Base-by-base conservation (phyloP, 768 basidiomycete species). In the Lenzites betulinus region DNA sequence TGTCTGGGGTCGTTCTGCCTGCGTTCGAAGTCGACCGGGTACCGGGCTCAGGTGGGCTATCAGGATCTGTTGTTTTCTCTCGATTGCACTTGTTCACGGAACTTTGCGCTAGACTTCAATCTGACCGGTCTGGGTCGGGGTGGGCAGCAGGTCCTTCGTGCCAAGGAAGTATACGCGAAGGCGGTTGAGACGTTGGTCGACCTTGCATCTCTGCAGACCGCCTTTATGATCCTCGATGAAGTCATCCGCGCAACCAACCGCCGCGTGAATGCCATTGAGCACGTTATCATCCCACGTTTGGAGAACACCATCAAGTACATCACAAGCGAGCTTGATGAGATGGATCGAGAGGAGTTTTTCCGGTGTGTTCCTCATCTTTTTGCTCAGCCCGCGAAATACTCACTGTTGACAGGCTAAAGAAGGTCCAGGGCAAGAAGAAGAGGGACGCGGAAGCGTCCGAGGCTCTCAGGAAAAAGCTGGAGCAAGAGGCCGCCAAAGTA, bases 241-340 rank as follows among this genome's bases (percentile, higher is more conserved):
- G 97, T 98, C 61, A 99, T 99, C 70, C 91, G 93, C 48, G 94
- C 95, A n/a, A 98, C 97, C 38, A 99, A 98, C 74, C 91, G 97
- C 52, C 88, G 97, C 64, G 97, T 99, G 41, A 99, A 99, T 70
- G 97, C 97, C 2, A 96, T 99, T 65, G 97, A 99, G 69, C 94
- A 99, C 72, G 88, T 99, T 65, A 81, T 99, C 67, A 98, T 99
- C 59, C 97, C 97, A 18, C 84, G 90, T 44, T 78, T 99, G 51
- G 96, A 98, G 47, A 98, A 98, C 74, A 98, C 97, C 15, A 93
- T 99, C 80, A 93, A 92, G 69, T 99, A 98, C 73, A 98, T 99
- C 72, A 82, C 94, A 70, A 96, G 94, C 59, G 97, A 99, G 72
- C 77, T 99, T 62, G 97, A 98, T 68, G 97, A 99, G 75, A 98